These are phyloP conservation scores for Backusella westeae DNA, from an alignment of 192 early-diverging fungal genomes.

Conservation along the genomic window DNA sequence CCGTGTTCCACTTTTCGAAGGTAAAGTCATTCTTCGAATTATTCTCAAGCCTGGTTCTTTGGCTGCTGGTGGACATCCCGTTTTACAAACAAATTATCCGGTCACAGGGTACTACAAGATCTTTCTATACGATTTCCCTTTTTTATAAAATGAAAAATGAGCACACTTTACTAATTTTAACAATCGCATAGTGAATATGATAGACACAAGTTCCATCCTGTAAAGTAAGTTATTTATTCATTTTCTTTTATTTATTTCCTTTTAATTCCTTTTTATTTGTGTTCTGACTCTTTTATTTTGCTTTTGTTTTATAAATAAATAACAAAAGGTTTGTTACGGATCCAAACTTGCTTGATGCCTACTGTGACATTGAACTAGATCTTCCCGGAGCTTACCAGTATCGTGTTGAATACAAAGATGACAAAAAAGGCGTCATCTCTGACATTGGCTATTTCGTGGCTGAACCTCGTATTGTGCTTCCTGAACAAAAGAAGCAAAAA, in stretches of 20 bases:
- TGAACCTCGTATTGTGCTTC: constrained; percentile 77
- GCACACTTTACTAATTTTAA: neutral
- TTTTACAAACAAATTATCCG: constrained; percentile 89
- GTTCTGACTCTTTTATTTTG: too few relatives aligned
- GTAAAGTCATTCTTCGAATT: constrained; percentile 75
- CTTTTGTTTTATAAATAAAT: neutral
- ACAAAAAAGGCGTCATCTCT: constrained; percentile 28
- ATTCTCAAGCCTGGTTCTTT: constrained; percentile 75
- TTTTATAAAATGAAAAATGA: constrained; percentile 13
- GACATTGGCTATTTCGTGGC: constrained; percentile 74
- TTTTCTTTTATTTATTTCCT: constrained; percentile 1
- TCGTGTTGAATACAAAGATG: constrained; percentile 62
- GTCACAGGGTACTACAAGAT: constrained; percentile 56
- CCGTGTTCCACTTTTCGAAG: constrained; percentile 68
- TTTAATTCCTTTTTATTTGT: neutral
- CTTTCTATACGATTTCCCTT: constrained; percentile 27
- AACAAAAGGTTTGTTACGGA: constrained; percentile 25
- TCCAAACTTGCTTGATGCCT: constrained; percentile 53
- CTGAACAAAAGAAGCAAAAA: constrained; percentile 18
- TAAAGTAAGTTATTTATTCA: constrained; percentile 26
- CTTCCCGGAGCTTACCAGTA: constrained; percentile 87
- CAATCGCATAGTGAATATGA: constrained; percentile 25
- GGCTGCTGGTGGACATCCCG: constrained; percentile 61
- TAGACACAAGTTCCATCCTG: constrained; percentile 42
- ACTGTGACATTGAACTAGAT: constrained; percentile 61